Evolutionary conservation across 495 filamentous ascomycete species (phyloP).

Genomic region (Articulospora tetracladia): DNA sequence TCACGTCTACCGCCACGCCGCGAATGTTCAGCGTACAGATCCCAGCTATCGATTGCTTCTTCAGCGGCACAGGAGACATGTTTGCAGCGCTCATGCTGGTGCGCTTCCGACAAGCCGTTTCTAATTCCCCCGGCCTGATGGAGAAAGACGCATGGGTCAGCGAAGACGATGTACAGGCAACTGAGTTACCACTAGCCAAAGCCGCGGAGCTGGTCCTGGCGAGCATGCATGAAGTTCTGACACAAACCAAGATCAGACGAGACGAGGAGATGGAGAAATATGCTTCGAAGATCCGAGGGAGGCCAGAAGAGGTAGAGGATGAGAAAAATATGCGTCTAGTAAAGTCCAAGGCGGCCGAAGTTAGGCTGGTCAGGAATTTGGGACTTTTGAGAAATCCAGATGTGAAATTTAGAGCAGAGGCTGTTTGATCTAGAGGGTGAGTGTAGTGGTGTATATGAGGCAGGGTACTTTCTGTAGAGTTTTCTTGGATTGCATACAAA

Average conservation of each 20-base stretch:
- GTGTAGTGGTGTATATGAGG: background rate
- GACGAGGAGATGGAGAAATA: slow-evolving; percentile 47
- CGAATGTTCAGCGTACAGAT: slow-evolving; percentile 68
- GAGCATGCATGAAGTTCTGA: slow-evolving; percentile 84
- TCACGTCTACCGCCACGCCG: slow-evolving; percentile 21
- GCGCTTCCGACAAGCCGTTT: slow-evolving; percentile 80
- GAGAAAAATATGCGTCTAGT: slow-evolving; percentile 63
- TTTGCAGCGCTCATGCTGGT: slow-evolving; percentile 89
- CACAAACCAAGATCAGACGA: slow-evolving; percentile 68
- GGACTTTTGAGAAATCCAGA: slow-evolving; percentile 59
- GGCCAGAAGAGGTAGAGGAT: slow-evolving; percentile 36
- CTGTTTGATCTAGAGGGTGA: background rate
- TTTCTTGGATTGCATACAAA: background rate
- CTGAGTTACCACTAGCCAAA: slow-evolving; percentile 74
- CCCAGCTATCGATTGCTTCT: slow-evolving; percentile 85
- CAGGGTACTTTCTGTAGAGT: background rate
- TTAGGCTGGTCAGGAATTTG: slow-evolving; percentile 72
- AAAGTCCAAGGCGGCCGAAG: slow-evolving; percentile 72
- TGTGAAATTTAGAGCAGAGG: slow-evolving; percentile 52
- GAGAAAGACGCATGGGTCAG: slow-evolving; percentile 61
- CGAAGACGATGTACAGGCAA: slow-evolving; percentile 58
- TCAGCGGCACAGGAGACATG: slow-evolving; percentile 96
- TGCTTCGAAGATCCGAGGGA: slow-evolving; percentile 29
- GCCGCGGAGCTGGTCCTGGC: slow-evolving; percentile 85
- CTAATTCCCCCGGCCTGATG: slow-evolving; percentile 35